phyloP scores from a whole-genome alignment of 345 rosid genomes.

The Citrus glauca region DNA sequence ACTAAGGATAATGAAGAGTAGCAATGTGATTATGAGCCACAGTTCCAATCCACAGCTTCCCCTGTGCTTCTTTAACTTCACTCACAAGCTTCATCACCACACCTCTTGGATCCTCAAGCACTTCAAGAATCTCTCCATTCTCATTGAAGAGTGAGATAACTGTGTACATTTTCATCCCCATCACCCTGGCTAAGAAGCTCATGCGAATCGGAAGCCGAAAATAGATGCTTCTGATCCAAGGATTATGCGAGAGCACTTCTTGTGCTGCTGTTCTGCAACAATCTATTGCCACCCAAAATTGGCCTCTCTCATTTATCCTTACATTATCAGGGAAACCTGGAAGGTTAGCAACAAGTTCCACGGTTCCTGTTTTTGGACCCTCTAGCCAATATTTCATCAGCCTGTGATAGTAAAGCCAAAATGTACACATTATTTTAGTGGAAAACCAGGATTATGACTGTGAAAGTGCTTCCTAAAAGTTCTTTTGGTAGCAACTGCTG shows the following conservation, averaged over 20 bases:
- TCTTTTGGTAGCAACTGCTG: neutral
- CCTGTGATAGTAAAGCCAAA: slow-evolving; percentile 28
- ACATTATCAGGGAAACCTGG: slow-evolving; percentile 98
- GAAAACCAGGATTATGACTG: neutral
- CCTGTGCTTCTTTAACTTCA: slow-evolving; percentile 81
- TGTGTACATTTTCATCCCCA: slow-evolving; percentile 98
- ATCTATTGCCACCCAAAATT: slow-evolving; percentile 96
- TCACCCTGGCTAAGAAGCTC: slow-evolving; percentile 57
- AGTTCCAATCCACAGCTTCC: slow-evolving; percentile 95
- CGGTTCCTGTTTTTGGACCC: slow-evolving; percentile 49
- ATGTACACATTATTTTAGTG: neutral
- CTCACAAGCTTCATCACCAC: slow-evolving; percentile 89
- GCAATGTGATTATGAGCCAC: slow-evolving; percentile 98
- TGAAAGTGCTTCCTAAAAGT: neutral
- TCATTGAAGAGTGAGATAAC: slow-evolving; percentile 60
- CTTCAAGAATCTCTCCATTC: slow-evolving; percentile 65
- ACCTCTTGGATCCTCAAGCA: slow-evolving; percentile 81
- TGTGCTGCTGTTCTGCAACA: slow-evolving; percentile 89
- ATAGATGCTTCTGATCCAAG: slow-evolving; percentile 77
- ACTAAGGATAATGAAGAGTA: slow-evolving; percentile 58
- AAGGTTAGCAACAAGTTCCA: slow-evolving; percentile 55
- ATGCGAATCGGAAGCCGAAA: slow-evolving; percentile 69
- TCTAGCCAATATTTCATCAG: slow-evolving; percentile 89
- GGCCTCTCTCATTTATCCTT: slow-evolving; percentile 68
- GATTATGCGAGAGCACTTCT: slow-evolving; percentile 63